Base-by-base conservation (phyloP, 1,284 basidiomycete genomes). In the Ganoderma boninense region DNA sequence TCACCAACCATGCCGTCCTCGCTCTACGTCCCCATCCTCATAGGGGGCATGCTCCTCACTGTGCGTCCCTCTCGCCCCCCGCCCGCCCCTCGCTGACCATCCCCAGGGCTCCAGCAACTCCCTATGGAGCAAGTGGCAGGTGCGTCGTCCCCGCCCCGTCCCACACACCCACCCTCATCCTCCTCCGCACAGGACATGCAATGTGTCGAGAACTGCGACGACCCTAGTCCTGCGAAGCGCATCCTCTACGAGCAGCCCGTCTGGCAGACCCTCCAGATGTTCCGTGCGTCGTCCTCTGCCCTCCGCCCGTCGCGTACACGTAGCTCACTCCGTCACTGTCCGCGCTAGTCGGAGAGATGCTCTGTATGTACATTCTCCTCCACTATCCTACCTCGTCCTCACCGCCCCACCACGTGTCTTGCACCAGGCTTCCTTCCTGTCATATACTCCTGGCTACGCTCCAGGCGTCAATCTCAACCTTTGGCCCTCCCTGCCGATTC, bases 181-280 rank as follows among this genome's bases (percentile, higher is more conserved):
- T 61, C 69, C 68, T 40, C 63, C 73, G 61, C 56, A 23, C 76
- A 95, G 91, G 96, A 97, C 80, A 96, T 95, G 93, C 94, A 97
- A 90, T 97, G 96, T 78, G 96, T 97, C 66, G 95, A 96, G 87
- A 93, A 96, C 81, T 97, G 95, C 79, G 78, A 82, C 69, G 88
- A 92, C 77, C 84, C 85, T 64, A 80, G 89, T 80, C 84, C 88
- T 29, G 71, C 79, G 59, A 82, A 84, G 44, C 90, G 86, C 71
- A 85, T 96, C 60, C 86, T 95, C 56, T 97, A 95, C 80, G 95
- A 97, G 78, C 95, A 97, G 80, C 96, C 96, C 1, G 95, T 97
- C 35, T 97, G 94, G 94, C 95, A 97, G 83, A 96, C 95, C 13
- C 87, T 97, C 59, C 95, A 97, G 81, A 96, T 96, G 94, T 96